A percentile compares a stretch with the other conserved stretches of the same genome.
phyloP scores from a whole-genome alignment of 805 yeast species.

The Candida ulmi region DNA sequence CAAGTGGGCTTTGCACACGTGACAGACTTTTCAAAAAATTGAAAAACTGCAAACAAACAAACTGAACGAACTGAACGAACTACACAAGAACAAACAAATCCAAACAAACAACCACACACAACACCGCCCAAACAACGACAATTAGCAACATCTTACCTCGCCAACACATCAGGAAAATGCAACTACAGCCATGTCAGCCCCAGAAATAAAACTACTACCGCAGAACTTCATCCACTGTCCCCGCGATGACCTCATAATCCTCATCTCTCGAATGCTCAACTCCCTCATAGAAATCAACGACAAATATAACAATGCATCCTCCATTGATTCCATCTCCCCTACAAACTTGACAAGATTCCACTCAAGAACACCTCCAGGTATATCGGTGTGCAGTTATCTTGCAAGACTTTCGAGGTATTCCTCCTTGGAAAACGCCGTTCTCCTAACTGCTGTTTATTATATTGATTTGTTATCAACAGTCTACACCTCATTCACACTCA shows the following conservation, averaged over 20 bases:
- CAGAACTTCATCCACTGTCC: constrained; percentile 55
- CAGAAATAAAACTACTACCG: constrained; percentile 19
- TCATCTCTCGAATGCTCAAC: constrained; percentile 75
- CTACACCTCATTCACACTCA: constrained; percentile 75
- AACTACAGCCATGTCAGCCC: background rate
- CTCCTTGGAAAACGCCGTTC: constrained; percentile 75
- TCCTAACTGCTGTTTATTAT: constrained; percentile 80
- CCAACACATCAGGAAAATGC: background rate
- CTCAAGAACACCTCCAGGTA: constrained; percentile 87
- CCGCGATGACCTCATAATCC: constrained; percentile 59
- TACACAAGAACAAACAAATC: background rate
- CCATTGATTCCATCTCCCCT: constrained; percentile 24
- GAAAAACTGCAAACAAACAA: no score
- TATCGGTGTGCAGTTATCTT: constrained; percentile 73
- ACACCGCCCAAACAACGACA: background rate
- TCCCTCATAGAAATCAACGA: constrained; percentile 77
- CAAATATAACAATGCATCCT: constrained; percentile 26
- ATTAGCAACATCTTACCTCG: background rate
- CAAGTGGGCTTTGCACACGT: no score
- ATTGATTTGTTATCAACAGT: constrained; percentile 78
- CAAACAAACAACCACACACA: background rate
- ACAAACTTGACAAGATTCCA: constrained; percentile 77
- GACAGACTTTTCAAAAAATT: background rate
- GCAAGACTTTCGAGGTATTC: constrained; percentile 78
- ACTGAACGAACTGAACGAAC: background rate